Evolutionary conservation across 306 rosid species (phyloP).

Genomic region (Canavalia gladiata): DNA sequence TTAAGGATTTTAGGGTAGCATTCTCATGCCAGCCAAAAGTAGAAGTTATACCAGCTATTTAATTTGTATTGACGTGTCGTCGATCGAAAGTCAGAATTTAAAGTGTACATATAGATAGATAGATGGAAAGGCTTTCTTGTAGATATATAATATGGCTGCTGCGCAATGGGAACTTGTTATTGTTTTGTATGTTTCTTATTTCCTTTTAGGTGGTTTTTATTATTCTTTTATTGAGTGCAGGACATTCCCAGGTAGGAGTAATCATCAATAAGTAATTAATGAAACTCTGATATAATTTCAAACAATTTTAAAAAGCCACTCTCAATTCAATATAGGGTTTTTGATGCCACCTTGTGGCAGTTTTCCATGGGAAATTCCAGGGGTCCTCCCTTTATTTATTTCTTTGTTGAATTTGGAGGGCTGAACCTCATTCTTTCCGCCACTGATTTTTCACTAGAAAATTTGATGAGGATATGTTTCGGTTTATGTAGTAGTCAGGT

Average conservation of each 20-base stretch:
- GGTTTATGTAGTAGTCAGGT: too few species aligned
- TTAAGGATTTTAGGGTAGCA: conserved; percentile 28
- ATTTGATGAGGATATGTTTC: too few species aligned
- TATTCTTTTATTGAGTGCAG: neutral
- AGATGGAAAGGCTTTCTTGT: conserved; percentile 11
- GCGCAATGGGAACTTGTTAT: conserved; percentile 33
- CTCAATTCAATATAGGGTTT: conserved; percentile 28
- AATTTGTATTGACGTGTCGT: conserved; percentile 18
- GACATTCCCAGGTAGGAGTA: conserved; percentile 1
- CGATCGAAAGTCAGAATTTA: conserved; percentile 29
- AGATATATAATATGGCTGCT: conserved; percentile 39
- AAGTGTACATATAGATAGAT: conserved; percentile 50
- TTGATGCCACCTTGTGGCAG: neutral
- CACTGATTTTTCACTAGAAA: neutral
- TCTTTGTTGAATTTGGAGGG: neutral
- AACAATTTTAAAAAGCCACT: neutral
- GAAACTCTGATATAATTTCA: conserved; percentile 16
- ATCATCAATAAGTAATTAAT: conserved; percentile 35
- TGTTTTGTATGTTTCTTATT: conserved; percentile 27
- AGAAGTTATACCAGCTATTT: conserved; percentile 35
- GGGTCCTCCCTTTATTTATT: neutral
- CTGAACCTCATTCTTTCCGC: neutral
- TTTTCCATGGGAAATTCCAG: neutral
- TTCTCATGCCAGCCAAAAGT: conserved; percentile 44
- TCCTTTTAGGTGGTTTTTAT: conserved; percentile 14